A percentile compares a stretch with the other conserved stretches of the same genome.
phyloP scores from a whole-genome alignment of 2,329 filamentous ascomycete genomes.

The Stachybotrys elegans region DNA sequence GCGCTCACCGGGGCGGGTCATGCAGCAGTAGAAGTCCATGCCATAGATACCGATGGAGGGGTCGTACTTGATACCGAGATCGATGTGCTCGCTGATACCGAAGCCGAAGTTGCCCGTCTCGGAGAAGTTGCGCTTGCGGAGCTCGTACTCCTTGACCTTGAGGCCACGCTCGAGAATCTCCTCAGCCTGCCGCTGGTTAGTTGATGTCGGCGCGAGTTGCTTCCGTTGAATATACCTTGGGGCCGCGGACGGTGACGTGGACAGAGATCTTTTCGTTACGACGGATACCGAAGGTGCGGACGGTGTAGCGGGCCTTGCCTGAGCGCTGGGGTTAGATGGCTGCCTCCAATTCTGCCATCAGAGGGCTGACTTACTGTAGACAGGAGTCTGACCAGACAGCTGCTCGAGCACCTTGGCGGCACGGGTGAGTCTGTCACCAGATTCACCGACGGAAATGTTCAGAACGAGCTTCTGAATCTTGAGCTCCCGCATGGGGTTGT shows the following conservation, averaged over 20 bases:
- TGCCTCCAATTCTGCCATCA: slow-evolving; percentile 6
- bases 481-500: slow-evolving; percentile 99
- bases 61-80: slow-evolving; percentile 99
- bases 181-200: slow-evolving; percentile 62
- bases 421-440: slow-evolving; percentile 99
- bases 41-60: slow-evolving; percentile 97
- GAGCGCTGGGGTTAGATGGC: slow-evolving; percentile 14
- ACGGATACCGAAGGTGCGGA: slow-evolving; percentile 99
- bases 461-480: slow-evolving; percentile 99
- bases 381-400: slow-evolving; percentile 97
- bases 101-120: slow-evolving; percentile 99
- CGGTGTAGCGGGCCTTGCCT: slow-evolving; percentile 99
- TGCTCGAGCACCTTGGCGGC: slow-evolving; percentile 99
- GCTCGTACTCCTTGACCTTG: slow-evolving; percentile 99
- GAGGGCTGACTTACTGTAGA: slow-evolving; percentile 76
- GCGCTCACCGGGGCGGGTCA: slow-evolving; percentile 98
- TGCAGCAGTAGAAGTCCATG: slow-evolving; percentile 99
- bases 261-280: slow-evolving; percentile 99
- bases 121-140: slow-evolving; percentile 99
- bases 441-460: slow-evolving; percentile 99
- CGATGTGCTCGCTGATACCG: slow-evolving; percentile 99
- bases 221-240: slow-evolving; percentile 47
- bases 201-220: neutral
- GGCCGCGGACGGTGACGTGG: slow-evolving; percentile 98
- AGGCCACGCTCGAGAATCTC: slow-evolving; percentile 99